phyloP scores from a whole-genome alignment of 2,329 filamentous ascomycete genomes.

The Xylogone sp. region DNA sequence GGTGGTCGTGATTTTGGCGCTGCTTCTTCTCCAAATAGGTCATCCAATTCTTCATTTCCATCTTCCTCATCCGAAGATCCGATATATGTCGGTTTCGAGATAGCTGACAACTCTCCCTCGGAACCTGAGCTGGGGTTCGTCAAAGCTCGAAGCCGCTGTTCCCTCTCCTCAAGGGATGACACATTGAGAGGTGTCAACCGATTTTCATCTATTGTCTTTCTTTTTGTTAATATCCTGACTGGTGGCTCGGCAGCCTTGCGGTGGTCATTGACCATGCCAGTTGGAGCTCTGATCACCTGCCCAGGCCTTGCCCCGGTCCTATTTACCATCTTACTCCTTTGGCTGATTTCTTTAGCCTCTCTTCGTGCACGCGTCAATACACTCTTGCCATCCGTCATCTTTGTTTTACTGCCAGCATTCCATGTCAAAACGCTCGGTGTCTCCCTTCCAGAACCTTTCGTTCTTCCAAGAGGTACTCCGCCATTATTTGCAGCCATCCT shows the following conservation, averaged over 20 bases:
- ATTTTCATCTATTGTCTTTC: constrained; percentile 11
- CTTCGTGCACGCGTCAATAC: constrained; percentile 53
- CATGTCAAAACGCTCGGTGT: constrained; percentile 37
- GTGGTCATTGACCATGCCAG: constrained; percentile 50
- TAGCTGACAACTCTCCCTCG: constrained; percentile 1
- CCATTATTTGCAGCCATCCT: constrained; percentile 30
- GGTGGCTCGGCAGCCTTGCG: constrained; percentile 37
- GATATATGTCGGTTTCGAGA: constrained; percentile 13
- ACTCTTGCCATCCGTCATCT: constrained; percentile 46
- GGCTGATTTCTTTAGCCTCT: constrained; percentile 51
- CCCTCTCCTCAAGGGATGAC: constrained; percentile 31
- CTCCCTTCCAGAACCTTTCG: constrained; percentile 24
- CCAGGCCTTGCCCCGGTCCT: constrained; percentile 26
- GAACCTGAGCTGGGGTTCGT: constrained; percentile 10
- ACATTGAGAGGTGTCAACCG: constrained; percentile 9
- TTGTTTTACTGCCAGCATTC: constrained; percentile 46
- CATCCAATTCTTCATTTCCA: constrained; percentile 10
- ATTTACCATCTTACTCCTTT: constrained; percentile 41
- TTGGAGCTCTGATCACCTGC: constrained; percentile 44
- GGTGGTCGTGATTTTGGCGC: neutral
- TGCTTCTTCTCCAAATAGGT: constrained; percentile 19
- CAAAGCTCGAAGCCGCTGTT: constrained; percentile 24
- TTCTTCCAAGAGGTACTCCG: constrained; percentile 23
- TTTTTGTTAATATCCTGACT: constrained; percentile 29
- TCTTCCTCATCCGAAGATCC: constrained; percentile 19